Conservation (phyloP, 306 rosid genomes). For the Herpetospermum pedunculosum region DNA sequence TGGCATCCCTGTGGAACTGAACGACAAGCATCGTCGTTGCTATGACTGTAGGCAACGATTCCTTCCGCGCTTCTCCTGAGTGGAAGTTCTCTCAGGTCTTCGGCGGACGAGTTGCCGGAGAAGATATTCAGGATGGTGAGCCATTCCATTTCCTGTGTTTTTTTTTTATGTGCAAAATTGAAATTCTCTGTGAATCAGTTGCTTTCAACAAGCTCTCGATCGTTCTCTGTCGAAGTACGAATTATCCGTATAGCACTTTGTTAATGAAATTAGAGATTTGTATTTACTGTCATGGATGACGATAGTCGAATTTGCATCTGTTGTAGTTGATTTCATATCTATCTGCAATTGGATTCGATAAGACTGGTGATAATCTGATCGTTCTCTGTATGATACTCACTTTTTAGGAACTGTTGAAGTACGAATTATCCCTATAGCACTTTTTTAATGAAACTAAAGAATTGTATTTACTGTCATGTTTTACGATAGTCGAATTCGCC, state of each 20-base stretch:
- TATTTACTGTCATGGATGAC: too few species aligned
- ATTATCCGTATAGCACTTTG: not conserved
- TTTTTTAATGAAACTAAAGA: not conserved
- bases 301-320: not conserved
- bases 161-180: not conserved
- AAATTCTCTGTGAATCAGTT: not conserved
- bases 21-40: not conserved
- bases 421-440: not conserved
- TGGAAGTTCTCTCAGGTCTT: slow-evolving; percentile 45
- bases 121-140: slow-evolving; percentile 37
- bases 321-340: slow-evolving; percentile 43
- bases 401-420: not conserved
- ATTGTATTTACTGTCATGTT: too few species aligned
- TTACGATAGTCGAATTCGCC: not conserved
- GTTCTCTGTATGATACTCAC: not conserved
- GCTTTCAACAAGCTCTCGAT: not conserved
- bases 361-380: slow-evolving; percentile 43
- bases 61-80: slow-evolving; percentile 9
- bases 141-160: not conserved
- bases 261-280: too few species aligned
- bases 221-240: not conserved
- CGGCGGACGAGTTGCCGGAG: slow-evolving; percentile 37
- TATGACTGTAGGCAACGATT: slow-evolving; percentile 26
- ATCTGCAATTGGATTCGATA: slow-evolving; percentile 44
- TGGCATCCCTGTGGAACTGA: not conserved